Evolutionary conservation across 169 alveolate species (phyloP), one percentile per base, ranked within the genome.

Genomic region (Plasmodium inui): DNA sequence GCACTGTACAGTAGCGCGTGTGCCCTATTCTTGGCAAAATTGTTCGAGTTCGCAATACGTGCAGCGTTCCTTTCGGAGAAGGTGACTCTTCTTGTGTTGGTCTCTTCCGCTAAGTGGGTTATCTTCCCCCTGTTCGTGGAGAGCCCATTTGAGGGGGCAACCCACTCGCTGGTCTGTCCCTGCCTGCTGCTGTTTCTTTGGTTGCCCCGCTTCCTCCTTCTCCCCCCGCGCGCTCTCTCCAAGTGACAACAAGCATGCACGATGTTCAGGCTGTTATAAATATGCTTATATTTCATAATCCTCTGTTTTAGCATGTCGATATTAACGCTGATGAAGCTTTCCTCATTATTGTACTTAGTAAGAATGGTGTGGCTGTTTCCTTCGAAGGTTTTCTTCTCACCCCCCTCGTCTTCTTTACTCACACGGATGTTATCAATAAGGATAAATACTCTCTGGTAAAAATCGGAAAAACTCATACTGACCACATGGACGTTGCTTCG

Each of bases 221-320:
- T n/a, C 14, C 17, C 17, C 28, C 81, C 5, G 39, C 26, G 28
- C 6, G 12, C 37, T 10, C 8, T 71, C 53, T 86, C 81, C 41
- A 86, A 32, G 28, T 86, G 71, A 3, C 73, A 74, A 4, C 93
- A 86, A 0, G 85, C 85, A 8, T 86, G 81, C 19, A 86, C 46
- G 12, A 86, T 86, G 55, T 86, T 73, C 70, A 86, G 26, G 4
- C 86, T 86, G 30, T 86, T 86, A 55, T 86, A 86, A 2, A 86
- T 86, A 70, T 86, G 93, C 44, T 86, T 86, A 14, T 86, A 86
- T 37, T 73, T 57, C 93, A 86, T 86, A 19, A 34, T n/a, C 44
- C 86, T 53, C 70, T 86, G 93, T n/a, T 86, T 86, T 74, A 37
- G 81, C 14, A 86, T 2, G 19, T 86, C 86, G 12, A 86, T 53